Evolutionary conservation across 2,329 filamentous ascomycete genomes (phyloP).

Genomic region (Didymella lethalis): DNA sequence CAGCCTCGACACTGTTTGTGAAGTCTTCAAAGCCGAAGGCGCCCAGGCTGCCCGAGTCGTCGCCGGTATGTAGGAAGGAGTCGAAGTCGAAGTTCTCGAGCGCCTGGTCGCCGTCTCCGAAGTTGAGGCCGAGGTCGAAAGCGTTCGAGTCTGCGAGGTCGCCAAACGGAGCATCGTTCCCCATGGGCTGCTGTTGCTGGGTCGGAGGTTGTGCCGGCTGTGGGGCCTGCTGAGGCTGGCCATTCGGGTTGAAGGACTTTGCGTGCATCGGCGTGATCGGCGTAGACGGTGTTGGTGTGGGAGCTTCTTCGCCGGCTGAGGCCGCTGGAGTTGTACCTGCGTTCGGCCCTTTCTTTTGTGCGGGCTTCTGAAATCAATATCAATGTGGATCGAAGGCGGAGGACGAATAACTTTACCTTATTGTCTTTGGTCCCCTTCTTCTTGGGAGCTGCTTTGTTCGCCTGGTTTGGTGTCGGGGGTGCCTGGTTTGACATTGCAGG

Average conservation of each 20-base stretch:
- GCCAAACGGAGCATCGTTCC: constrained; percentile 51
- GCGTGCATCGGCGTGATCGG: constrained; percentile 57
- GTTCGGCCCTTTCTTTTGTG: constrained; percentile 51
- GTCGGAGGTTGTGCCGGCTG: constrained; percentile 45
- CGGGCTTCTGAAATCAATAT: constrained; percentile 52
- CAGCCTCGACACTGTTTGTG: constrained; percentile 44
- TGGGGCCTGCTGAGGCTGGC: constrained; percentile 35
- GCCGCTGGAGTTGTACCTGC: constrained; percentile 54
- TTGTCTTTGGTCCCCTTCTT: constrained; percentile 76
- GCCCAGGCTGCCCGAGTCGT: constrained; percentile 53
- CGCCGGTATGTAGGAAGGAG: constrained; percentile 67
- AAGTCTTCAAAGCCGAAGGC: constrained; percentile 48
- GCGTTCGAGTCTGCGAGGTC: constrained; percentile 49
- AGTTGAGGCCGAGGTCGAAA: constrained; percentile 52
- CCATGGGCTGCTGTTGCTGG: constrained; percentile 48
- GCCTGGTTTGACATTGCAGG: constrained; percentile 59
- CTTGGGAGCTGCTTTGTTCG: constrained; percentile 76
- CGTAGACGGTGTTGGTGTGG: constrained; percentile 59
- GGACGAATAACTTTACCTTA: constrained; percentile 65
- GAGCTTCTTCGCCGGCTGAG: constrained; percentile 55
- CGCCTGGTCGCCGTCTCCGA: constrained; percentile 67
- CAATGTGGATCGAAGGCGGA: constrained; percentile 38
- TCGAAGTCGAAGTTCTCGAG: constrained; percentile 73
- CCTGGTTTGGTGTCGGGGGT: constrained; percentile 78
- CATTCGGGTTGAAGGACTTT: constrained; percentile 52